phyloP scores from a whole-genome alignment of 2,329 filamentous ascomycete species.

The Cladobotryum protrusum region DNA sequence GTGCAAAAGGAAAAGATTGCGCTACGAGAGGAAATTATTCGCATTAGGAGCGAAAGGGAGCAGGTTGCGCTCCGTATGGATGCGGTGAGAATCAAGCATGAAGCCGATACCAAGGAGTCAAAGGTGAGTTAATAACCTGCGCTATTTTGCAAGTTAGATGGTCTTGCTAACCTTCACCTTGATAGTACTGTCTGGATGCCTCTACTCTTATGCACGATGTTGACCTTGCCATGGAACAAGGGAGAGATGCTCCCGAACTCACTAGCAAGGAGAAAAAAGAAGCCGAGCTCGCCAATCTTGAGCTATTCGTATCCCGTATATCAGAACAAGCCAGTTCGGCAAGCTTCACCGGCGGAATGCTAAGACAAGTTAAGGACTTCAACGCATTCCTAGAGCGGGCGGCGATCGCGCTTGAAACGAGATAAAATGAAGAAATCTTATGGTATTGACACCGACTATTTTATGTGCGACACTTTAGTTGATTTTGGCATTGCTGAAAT shows the following conservation, averaged over 20 bases:
- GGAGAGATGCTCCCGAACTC: slow-evolving; percentile 42
- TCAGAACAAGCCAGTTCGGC: slow-evolving; percentile 46
- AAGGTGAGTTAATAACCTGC: slow-evolving; percentile 34
- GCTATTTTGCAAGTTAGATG: neutral
- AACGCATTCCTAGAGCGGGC: slow-evolving; percentile 58
- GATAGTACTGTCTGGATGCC: slow-evolving; percentile 42
- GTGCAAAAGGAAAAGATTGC: slow-evolving; percentile 51
- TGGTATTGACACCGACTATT: slow-evolving; percentile 7
- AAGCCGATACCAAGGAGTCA: slow-evolving; percentile 45
- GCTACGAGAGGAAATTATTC: slow-evolving; percentile 54
- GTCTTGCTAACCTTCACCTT: neutral
- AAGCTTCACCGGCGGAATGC: slow-evolving; percentile 43
- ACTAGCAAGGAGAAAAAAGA: slow-evolving; percentile 39
- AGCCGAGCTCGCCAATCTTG: slow-evolving; percentile 50
- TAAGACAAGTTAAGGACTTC: slow-evolving; percentile 54
- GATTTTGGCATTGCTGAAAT: slow-evolving; percentile 66
- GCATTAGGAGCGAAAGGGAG: slow-evolving; percentile 53
- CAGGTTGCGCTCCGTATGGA: slow-evolving; percentile 58
- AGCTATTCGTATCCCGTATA: slow-evolving; percentile 50
- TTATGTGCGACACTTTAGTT: slow-evolving; percentile 30
- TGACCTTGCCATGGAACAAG: slow-evolving; percentile 50
- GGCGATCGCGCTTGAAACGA: slow-evolving; percentile 48
- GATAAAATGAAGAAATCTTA: slow-evolving; percentile 19
- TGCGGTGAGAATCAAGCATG: slow-evolving; percentile 53
- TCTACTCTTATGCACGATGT: slow-evolving; percentile 57